A percentile compares a stretch with the other conserved stretches of the same genome.
phyloP scores from a whole-genome alignment of 73 alveolate genomes.

The Blepharisma stoltei region DNA sequence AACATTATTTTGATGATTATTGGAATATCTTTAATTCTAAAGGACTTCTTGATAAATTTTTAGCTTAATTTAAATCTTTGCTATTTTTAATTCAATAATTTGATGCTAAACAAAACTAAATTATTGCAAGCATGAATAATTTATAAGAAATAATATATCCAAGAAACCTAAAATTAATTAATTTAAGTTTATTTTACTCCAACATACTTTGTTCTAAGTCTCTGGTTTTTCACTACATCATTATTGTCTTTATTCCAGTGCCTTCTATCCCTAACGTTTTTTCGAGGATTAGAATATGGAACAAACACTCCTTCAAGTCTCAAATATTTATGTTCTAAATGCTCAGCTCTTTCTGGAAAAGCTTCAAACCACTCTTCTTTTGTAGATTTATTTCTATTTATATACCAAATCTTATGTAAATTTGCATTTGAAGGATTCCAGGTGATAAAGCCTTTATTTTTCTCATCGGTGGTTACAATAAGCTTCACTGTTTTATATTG shows the following conservation, averaged over 20 bases:
- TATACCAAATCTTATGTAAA: neutral
- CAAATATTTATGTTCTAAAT: neutral
- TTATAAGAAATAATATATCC: too few species aligned
- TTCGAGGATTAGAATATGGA: constrained; percentile 4
- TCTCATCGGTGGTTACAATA: neutral
- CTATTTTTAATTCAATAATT: too few species aligned
- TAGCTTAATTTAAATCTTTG: too few species aligned
- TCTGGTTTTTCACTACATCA: too few species aligned
- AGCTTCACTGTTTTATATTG: neutral
- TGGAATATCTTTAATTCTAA: too few species aligned
- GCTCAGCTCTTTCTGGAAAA: neutral
- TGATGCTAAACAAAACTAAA: too few species aligned
- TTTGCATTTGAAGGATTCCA: neutral
- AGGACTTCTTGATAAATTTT: too few species aligned
- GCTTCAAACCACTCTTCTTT: neutral
- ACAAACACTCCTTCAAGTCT: neutral
- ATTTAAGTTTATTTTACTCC: too few species aligned
- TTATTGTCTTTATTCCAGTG: neutral
- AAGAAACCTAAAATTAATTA: too few species aligned
- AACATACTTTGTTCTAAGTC: too few species aligned
- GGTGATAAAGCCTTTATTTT: neutral
- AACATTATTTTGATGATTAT: too few species aligned
- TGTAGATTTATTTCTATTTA: neutral
- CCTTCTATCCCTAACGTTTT: neutral
- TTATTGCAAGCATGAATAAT: too few species aligned